Percentiles rank a stretch among this genome's conserved stretches.
Conservation (phyloP, 164 flowering plant species). For the Vitis labrusca region DNA sequence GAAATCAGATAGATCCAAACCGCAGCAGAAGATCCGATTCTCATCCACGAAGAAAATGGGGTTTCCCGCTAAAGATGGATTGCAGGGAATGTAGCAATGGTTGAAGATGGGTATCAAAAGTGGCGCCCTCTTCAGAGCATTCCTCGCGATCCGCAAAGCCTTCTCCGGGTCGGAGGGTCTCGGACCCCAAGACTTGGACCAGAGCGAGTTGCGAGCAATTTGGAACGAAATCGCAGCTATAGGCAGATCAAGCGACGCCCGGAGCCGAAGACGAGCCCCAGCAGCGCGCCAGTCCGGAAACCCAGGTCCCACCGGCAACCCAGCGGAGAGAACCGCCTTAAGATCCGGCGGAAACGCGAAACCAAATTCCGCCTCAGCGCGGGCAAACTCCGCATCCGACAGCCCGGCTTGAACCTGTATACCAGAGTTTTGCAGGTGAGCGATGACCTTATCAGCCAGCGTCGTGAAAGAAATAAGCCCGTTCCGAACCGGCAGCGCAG, state of each 20-base stretch:
- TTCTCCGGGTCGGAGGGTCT: constrained; percentile 81
- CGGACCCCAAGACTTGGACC: constrained; percentile 94
- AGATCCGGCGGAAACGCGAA: constrained; percentile 95
- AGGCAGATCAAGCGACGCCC: constrained; percentile 74
- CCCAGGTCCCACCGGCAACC: constrained; percentile 80
- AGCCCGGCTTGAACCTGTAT: constrained; percentile 67
- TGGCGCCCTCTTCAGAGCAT: constrained; percentile 72
- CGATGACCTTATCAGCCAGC: constrained; percentile 59
- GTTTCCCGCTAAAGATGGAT: constrained; percentile 83
- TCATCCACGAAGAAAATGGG: constrained; percentile 92
- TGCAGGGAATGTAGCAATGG: constrained; percentile 91
- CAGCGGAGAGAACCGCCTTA: constrained; percentile 74
- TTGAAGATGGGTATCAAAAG: constrained; percentile 80
- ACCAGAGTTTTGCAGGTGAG: constrained; percentile 63
- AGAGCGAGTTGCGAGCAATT: constrained; percentile 64
- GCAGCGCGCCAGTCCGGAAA: constrained; percentile 93
- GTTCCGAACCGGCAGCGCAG: constrained; percentile 47
- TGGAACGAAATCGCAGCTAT: constrained; percentile 85
- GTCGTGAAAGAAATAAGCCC: constrained; percentile 67
- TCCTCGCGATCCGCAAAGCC: constrained; percentile 69
- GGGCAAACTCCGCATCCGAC: constrained; percentile 77
- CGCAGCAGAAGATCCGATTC: constrained; percentile 70
- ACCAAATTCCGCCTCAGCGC: constrained; percentile 83
- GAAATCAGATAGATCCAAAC: constrained; percentile 81
- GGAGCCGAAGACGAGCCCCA: constrained; percentile 62